Conservation (phyloP, 2,329 filamentous ascomycete species). For the Thielaviopsis ethacetica region DNA sequence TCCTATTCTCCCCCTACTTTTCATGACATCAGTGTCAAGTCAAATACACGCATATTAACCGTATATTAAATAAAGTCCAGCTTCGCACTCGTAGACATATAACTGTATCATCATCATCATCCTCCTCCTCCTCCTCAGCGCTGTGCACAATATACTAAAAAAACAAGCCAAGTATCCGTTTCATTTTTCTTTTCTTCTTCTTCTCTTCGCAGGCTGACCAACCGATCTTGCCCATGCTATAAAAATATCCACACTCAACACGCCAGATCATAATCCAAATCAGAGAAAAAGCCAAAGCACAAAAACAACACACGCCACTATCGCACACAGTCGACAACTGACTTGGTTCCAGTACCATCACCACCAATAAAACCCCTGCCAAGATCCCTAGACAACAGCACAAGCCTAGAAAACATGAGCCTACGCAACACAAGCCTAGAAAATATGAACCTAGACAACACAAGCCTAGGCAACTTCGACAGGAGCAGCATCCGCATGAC, state of each 20-base stretch:
- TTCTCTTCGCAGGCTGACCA: neutral
- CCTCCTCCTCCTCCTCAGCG: too few relatives aligned
- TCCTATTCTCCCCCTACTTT: too few relatives aligned
- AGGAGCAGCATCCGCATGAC: neutral
- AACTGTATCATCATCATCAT: too few relatives aligned
- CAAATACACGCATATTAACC: too few relatives aligned
- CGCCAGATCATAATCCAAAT: neutral
- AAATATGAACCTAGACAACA: neutral
- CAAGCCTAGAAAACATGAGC: too few relatives aligned
- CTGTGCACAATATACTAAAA: too few relatives aligned
- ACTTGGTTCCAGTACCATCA: neutral
- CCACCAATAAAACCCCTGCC: too few relatives aligned
- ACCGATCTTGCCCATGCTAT: neutral
- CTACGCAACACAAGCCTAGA: too few relatives aligned
- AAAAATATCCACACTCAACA: neutral
- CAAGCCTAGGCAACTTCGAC: slow-evolving; percentile 5
- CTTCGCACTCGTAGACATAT: neutral
- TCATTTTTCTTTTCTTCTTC: neutral
- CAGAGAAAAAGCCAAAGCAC: neutral
- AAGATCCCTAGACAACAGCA: too few relatives aligned
- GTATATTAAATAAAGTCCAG: neutral
- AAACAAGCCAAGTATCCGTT: neutral
- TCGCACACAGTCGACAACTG: neutral
- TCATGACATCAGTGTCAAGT: too few relatives aligned
- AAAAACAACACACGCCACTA: neutral